phyloP scores from a whole-genome alignment of 768 basidiomycete species.

The Mycena venus region DNA sequence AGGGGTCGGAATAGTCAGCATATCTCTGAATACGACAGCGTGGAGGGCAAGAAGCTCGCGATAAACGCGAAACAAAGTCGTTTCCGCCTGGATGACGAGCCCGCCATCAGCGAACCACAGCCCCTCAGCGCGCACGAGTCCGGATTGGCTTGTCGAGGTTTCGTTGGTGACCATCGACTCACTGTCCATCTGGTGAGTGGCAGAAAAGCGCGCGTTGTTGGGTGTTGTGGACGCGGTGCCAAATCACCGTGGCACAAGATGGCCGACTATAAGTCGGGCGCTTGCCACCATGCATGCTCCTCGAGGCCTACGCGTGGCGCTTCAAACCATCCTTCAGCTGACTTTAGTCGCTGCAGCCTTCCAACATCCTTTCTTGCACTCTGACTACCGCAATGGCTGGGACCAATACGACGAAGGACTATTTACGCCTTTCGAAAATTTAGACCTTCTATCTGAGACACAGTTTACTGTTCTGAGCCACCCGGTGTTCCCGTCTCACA shows the following conservation, averaged over 20 bases:
- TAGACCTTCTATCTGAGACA: conserved; percentile 37
- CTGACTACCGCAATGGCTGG: not conserved
- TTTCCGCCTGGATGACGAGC: not conserved
- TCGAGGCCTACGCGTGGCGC: not conserved
- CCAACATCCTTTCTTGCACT: not conserved
- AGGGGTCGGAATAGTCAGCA: not conserved
- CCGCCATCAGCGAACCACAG: not conserved
- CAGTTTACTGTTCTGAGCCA: conserved; percentile 57
- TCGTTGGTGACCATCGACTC: not conserved
- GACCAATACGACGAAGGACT: conserved; percentile 24
- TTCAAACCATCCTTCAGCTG: not conserved
- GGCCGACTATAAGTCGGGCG: too few species aligned
- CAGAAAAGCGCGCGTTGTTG: too few species aligned
- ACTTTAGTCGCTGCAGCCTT: not conserved
- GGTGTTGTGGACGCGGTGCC: not conserved
- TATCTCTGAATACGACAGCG: not conserved
- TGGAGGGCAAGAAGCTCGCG: not conserved
- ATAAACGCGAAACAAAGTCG: not conserved
- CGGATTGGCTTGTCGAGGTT: not conserved
- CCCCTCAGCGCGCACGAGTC: not conserved
- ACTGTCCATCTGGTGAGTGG: not conserved
- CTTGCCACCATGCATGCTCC: not conserved
- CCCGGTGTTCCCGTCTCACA: conserved; percentile 57
- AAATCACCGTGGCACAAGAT: not conserved
- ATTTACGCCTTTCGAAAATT: conserved; percentile 21